These are phyloP conservation scores for Amaranthus tricolor DNA, from an alignment of 179 eudicot species.

Conservation along the genomic window DNA sequence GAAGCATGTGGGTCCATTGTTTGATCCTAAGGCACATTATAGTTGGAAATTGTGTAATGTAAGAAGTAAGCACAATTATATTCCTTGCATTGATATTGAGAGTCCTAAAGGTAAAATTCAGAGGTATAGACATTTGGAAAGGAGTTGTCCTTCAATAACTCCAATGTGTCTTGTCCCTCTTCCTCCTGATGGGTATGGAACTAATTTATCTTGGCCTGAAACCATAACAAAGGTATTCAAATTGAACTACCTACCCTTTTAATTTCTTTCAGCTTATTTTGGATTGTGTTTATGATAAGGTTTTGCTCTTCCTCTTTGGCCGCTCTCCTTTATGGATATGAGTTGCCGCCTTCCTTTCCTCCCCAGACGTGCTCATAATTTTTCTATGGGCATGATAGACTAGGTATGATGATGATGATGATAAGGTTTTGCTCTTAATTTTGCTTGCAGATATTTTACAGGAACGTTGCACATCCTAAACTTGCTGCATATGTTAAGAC, in stretches of 20 bases:
- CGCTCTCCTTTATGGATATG: slow-evolving; percentile 1
- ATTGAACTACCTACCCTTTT: background rate
- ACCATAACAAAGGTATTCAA: slow-evolving; percentile 69
- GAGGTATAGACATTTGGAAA: slow-evolving; percentile 75
- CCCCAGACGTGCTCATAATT: no score
- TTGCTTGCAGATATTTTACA: slow-evolving; percentile 64
- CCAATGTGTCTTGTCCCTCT: slow-evolving; percentile 93
- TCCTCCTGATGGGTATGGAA: slow-evolving; percentile 73
- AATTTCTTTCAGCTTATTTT: background rate
- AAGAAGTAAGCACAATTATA: slow-evolving; percentile 85
- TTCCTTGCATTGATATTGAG: slow-evolving; percentile 94
- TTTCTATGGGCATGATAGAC: no score
- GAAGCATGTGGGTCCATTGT: slow-evolving; percentile 59
- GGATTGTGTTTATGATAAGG: background rate
- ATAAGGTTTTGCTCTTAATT: background rate
- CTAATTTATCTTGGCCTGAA: slow-evolving; percentile 82
- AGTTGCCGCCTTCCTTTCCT: no score
- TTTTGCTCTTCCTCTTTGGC: no score
- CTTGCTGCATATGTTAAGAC: slow-evolving; percentile 66
- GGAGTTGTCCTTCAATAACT: slow-evolving; percentile 70
- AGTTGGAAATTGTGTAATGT: slow-evolving; percentile 74
- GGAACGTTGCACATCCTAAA: slow-evolving; percentile 93
- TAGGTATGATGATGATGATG: background rate
- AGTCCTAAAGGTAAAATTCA: slow-evolving; percentile 46
- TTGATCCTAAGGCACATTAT: slow-evolving; percentile 68